Percentiles rank a stretch among this genome's conserved stretches.
These are phyloP conservation scores for Mycena galericulata DNA, from an alignment of 768 basidiomycete species.

Conservation along the genomic window DNA sequence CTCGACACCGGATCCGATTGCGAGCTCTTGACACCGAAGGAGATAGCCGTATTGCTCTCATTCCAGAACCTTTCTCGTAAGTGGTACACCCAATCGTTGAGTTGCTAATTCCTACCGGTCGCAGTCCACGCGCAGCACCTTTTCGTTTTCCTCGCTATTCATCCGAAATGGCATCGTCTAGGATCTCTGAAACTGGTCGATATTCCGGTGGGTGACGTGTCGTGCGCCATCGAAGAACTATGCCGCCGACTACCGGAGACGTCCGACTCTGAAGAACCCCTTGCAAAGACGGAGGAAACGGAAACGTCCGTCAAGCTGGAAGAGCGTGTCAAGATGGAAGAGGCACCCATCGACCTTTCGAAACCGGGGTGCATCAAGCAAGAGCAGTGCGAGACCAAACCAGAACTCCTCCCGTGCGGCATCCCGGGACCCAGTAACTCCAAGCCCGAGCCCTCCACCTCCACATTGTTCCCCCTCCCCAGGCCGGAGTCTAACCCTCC, in stretches of 20 bases:
- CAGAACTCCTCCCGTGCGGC: background rate
- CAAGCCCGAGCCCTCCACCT: background rate
- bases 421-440: conserved; percentile 1
- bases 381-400: background rate
- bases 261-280: background rate
- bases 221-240: conserved; percentile 11
- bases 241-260: background rate
- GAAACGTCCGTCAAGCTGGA: conserved; percentile 15
- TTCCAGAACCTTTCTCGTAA: conserved; percentile 16
- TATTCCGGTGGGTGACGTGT: conserved; percentile 10
- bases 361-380: background rate
- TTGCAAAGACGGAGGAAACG: too few species aligned
- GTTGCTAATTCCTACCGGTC: too few species aligned
- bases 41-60: background rate
- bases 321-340: background rate
- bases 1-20: conserved; percentile 6
- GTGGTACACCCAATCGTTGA: too few species aligned
- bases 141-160: conserved; percentile 19
- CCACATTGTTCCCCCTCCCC: background rate
- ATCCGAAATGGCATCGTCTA: conserved; percentile 27
- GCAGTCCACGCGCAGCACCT: conserved; percentile 19
- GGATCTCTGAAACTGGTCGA: conserved; percentile 5
- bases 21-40: conserved; percentile 5
- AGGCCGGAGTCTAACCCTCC: background rate
- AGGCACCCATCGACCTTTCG: background rate